Evolutionary conservation across 2,329 filamentous ascomycete genomes (phyloP).

Genomic region (Thelonectria discophora): DNA sequence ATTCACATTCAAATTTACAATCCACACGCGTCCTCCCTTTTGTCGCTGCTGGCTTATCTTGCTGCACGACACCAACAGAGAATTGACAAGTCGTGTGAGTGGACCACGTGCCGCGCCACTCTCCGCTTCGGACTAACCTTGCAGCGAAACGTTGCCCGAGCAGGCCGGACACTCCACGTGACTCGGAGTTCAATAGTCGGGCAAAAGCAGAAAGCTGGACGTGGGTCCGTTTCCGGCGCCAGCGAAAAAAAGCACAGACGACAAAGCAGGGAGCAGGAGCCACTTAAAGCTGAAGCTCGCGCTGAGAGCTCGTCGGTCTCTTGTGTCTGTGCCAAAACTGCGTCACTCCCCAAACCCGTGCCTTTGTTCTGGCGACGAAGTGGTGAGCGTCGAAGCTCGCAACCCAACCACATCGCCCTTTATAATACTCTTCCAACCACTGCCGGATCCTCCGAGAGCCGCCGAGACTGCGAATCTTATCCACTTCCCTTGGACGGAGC

Average conservation of each 20-base stretch:
- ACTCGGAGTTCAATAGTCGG: constrained; percentile 8
- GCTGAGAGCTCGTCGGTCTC: constrained; percentile 22
- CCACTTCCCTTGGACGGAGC: constrained; percentile 1
- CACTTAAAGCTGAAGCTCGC: constrained; percentile 30
- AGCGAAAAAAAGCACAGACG: constrained; percentile 6
- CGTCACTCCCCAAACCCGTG: constrained; percentile 34
- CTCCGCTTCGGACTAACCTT: constrained; percentile 10
- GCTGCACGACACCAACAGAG: neutral
- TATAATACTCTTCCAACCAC: constrained; percentile 28
- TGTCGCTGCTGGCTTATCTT: neutral
- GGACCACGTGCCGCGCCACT: constrained; percentile 16
- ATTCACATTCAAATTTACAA: too few relatives aligned
- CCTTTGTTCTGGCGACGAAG: constrained; percentile 8
- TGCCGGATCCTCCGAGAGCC: neutral
- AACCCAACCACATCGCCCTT: constrained; percentile 12
- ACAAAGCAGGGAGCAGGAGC: constrained; percentile 11
- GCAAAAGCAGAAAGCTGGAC: neutral
- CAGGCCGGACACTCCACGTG: constrained; percentile 28
- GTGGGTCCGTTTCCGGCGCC: constrained; percentile 32
- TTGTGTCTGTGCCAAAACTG: constrained; percentile 33
- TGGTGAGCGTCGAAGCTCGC: constrained; percentile 15
- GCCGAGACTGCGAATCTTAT: neutral
- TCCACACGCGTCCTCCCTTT: too few relatives aligned
- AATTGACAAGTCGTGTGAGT: constrained; percentile 9
- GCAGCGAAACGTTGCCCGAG: constrained; percentile 3